phyloP scores from a whole-genome alignment of 257 asterid species.

The Oldenlandia corymbosa region DNA sequence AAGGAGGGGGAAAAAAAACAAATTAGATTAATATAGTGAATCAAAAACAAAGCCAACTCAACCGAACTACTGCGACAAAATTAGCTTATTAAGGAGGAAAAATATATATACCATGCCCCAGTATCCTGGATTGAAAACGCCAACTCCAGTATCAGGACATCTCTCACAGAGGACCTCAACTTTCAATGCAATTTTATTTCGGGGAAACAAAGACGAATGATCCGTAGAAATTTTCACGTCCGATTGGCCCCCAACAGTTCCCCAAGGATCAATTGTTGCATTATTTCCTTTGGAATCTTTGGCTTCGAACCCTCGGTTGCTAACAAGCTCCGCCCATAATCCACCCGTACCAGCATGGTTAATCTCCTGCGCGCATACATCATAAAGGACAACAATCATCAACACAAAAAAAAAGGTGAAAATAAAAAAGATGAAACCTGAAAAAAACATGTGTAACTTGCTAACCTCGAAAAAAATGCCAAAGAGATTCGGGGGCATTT shows the following conservation, averaged over 20 bases:
- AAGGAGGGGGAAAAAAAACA: not conserved
- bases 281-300: slow-evolving; percentile 66
- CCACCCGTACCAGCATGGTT: slow-evolving; percentile 9
- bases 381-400: no score
- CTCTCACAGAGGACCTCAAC: slow-evolving; percentile 70
- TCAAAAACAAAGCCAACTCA: no score
- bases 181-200: slow-evolving; percentile 72
- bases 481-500: not conserved
- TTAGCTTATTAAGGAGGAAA: no score
- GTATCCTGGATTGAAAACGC: slow-evolving; percentile 87
- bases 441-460: not conserved
- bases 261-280: slow-evolving; percentile 88
- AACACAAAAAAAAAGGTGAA: no score
- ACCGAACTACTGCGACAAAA: no score
- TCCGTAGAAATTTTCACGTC: slow-evolving; percentile 66
- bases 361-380: not conserved
- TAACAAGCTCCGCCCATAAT: slow-evolving; percentile 10
- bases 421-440: no score
- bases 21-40: no score
- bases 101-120: slow-evolving; percentile 85
- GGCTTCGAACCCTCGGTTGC: slow-evolving; percentile 58
- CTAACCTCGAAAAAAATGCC: slow-evolving; percentile 6
- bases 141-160: slow-evolving; percentile 77
- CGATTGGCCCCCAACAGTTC: slow-evolving; percentile 65
- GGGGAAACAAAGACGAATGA: slow-evolving; percentile 68